phyloP scores from a whole-genome alignment of 108 stramenopile genomes.

The Pseudonitzschia delicatissima region DNA sequence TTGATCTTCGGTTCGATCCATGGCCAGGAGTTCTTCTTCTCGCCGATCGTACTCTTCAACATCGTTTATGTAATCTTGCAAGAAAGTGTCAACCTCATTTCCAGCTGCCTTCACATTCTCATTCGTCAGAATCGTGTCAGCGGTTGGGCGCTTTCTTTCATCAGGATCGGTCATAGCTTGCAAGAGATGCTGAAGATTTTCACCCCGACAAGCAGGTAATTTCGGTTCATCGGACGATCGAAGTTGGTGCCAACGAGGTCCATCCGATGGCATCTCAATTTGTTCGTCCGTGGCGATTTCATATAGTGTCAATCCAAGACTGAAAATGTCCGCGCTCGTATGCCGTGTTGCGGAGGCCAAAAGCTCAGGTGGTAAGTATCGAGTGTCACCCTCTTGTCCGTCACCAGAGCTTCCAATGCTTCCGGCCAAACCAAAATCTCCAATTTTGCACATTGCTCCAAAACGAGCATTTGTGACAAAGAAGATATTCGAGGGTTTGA shows the following conservation, averaged over 20 bases:
- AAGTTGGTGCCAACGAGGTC: conserved; percentile 69
- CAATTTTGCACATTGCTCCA: conserved; percentile 84
- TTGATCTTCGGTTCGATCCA: conserved; percentile 28
- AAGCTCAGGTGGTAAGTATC: conserved; percentile 75
- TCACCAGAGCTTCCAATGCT: conserved; percentile 68
- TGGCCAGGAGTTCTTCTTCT: conserved; percentile 19
- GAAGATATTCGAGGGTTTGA: conserved; percentile 86
- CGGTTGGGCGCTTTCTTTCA: conserved; percentile 46
- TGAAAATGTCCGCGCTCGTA: conserved; percentile 77
- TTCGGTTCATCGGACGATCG: conserved; percentile 47
- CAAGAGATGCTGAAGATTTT: conserved; percentile 47
- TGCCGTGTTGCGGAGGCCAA: conserved; percentile 49
- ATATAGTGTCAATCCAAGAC: conserved; percentile 76
- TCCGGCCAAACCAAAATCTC: conserved; percentile 83
- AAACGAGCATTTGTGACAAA: conserved; percentile 52
- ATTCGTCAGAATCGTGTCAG: conserved; percentile 52
- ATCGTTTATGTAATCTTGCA: conserved; percentile 71
- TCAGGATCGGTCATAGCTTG: conserved; percentile 53
- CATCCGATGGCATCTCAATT: conserved; percentile 65
- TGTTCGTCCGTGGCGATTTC: conserved; percentile 54
- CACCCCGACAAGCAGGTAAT: conserved; percentile 46
- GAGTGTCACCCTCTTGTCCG: conserved; percentile 83
- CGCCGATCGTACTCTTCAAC: conserved; percentile 51
- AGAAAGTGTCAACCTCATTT: conserved; percentile 47
- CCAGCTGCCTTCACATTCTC: conserved; percentile 44